phyloP scores from a whole-genome alignment of 306 rosid species.

The Cucumis hystrix region DNA sequence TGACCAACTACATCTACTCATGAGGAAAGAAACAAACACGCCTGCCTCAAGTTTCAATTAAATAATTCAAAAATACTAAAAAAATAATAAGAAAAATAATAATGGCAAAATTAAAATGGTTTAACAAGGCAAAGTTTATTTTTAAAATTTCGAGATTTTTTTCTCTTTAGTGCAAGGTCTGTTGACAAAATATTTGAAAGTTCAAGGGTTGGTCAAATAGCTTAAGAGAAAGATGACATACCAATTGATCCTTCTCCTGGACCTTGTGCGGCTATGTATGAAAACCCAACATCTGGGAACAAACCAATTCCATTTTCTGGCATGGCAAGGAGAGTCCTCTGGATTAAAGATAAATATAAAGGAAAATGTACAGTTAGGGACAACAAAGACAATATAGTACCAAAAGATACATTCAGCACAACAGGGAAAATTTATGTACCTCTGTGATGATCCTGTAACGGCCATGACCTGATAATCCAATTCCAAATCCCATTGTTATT shows the following conservation, averaged over 20 bases:
- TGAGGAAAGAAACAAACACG: background rate
- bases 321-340: conserved; percentile 96
- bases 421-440: conserved; percentile 29
- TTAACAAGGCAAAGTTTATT: background rate
- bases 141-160: background rate
- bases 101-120: background rate
- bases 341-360: conserved; percentile 11
- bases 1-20: background rate
- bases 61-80: background rate
- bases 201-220: background rate
- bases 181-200: background rate
- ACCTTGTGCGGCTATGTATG: conserved; percentile 82
- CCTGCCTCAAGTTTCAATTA: background rate
- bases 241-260: conserved; percentile 98
- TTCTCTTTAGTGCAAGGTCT: background rate
- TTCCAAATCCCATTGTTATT: conserved; percentile 93
- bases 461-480: conserved; percentile 96
- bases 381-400: background rate
- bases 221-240: conserved; percentile 14
- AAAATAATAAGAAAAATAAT: background rate
- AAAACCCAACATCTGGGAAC: conserved; percentile 93
- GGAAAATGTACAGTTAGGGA: conserved; percentile 5
- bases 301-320: conserved; percentile 99
- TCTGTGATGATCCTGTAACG: conserved; percentile 83
- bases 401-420: conserved; percentile 3